Evolutionary conservation across 2,329 filamentous ascomycete species (phyloP), one percentile per base, ranked within the genome.

Genomic region (Paecilomyces fulvus): DNA sequence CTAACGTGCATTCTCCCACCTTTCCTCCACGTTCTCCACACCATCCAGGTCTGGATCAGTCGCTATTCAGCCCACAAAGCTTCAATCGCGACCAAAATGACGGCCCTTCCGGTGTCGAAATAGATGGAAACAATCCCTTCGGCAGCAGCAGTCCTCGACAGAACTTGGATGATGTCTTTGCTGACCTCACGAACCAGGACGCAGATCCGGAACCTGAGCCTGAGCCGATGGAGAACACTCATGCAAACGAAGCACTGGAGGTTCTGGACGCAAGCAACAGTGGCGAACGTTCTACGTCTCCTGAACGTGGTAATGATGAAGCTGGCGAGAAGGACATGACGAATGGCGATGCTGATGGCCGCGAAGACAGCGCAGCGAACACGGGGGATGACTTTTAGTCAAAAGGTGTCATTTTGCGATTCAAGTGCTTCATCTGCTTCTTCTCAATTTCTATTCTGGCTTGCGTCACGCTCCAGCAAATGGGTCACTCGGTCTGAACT

Each of bases 221-320:
- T 17, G 67, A 66, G 62, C 67, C 61, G 11, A 70, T 73, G 67
- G 73, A 77, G 54, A 75, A 75, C 28, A 73, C 72, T n/a, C 75
- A 78, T 61, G 75, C 75, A 7, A 76, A 74, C 46, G 76, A 78
- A 60, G 76, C 75, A 3, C 63, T 78, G 20, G 76, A 78, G 56
- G 72, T 66, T 21, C 67, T 76, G 12, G 69, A 73, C 56, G 74
- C 70, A 25, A 70, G 71, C 58, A 71, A 72, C 48, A 68, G 66
- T 17, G 68, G 68, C 25, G 71, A 70, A 49, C 64, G 64, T 46
- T 65, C 68, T 23, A 63, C 63, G 6, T 67, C 70, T n/a, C 58
- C 64, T 30, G 66, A 67, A 4, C 66, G 64, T 10, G 61, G 61
- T 12, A 56, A 57, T 37, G 63, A 56, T 28, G 63, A 59, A 21